A percentile compares a stretch with the other conserved stretches of the same genome.
These are phyloP conservation scores for Auricularia cornea DNA, from an alignment of 768 basidiomycete species.

Conservation along the genomic window DNA sequence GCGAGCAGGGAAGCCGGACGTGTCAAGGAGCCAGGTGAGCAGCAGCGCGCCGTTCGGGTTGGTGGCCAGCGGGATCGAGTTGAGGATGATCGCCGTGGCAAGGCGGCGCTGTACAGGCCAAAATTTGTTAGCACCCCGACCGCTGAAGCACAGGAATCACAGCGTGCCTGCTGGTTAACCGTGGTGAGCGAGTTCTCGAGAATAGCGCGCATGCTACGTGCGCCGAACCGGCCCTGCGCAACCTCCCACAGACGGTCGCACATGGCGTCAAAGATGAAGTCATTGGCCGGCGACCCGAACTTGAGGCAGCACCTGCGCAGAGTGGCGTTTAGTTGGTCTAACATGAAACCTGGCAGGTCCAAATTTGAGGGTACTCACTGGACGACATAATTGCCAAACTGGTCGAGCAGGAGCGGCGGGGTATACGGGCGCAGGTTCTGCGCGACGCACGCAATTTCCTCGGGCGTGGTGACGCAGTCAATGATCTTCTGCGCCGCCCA, in stretches of 20 bases:
- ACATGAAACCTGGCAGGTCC: not conserved
- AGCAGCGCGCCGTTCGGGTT: slow-evolving; percentile 96
- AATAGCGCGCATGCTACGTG: slow-evolving; percentile 95
- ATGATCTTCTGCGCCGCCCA: slow-evolving; percentile 99
- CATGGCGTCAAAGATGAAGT: slow-evolving; percentile 97
- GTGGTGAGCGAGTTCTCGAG: slow-evolving; percentile 85
- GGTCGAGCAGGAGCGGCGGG: slow-evolving; percentile 89
- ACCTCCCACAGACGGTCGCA: slow-evolving; percentile 98
- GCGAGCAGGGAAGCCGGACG: slow-evolving; percentile 89
- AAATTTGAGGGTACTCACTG: slow-evolving; percentile 49
- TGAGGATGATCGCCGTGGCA: slow-evolving; percentile 88
- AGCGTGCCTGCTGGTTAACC: slow-evolving; percentile 59
- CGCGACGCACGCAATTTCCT: slow-evolving; percentile 78
- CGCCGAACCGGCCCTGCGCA: slow-evolving; percentile 95
- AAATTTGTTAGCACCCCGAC: not conserved
- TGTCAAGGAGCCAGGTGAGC: slow-evolving; percentile 94
- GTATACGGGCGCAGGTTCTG: slow-evolving; percentile 85
- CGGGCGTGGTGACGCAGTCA: slow-evolving; percentile 81
- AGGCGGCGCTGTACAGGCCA: slow-evolving; percentile 56
- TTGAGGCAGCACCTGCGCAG: slow-evolving; percentile 70
- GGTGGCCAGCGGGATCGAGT: slow-evolving; percentile 94
- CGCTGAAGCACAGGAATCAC: not conserved
- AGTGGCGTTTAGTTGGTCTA: not conserved
- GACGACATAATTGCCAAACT: slow-evolving; percentile 89
- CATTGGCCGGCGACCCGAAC: slow-evolving; percentile 82